Base-by-base conservation (phyloP, 2,329 filamentous ascomycete genomes). In the Phaeosphaeriaceae sp. region DNA sequence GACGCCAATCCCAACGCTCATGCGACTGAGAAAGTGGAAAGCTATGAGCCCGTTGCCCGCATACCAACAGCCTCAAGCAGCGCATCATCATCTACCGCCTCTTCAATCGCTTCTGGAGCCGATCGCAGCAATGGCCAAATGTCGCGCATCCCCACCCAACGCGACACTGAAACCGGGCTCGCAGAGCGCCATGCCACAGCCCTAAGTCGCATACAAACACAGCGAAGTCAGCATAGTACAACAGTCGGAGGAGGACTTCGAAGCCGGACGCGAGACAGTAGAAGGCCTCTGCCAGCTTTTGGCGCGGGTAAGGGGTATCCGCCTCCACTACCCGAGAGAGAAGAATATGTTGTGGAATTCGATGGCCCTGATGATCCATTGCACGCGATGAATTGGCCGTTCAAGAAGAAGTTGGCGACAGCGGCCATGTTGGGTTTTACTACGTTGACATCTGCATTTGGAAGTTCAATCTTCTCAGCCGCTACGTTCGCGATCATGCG, bases 341-440 rank as follows among this genome's bases (percentile, higher is more conserved):
- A 92, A 30, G 53, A 46, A 23, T 92, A 92, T 67, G 87, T 91
- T 0, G 89, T 92, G 35, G 89, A 82, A 33, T 96, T 96, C 66
- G 87, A 92, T 60, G 92, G 91, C 0, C 87, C 85, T 1, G 81
- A 92, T 56, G 92, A 96, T 64, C 91, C 91, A 2, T 67, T 92
- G 52, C 91, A 96, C 72, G 88, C 90, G 1, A 89, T 93, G 75
- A 96, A 96, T 70, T 96, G 92, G 92, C 81, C 88, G 0, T 66
- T 89, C 45, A 83, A 77, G 67, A 92, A 89, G 78, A 96, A 96
- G 85, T 41, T 91, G 32, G 61, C 83, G 4, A 89, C 87, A 0
- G 83, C 85, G 16, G 79, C 80, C 33, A 86, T 91, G 62, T 77
- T 92, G 34, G 88, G 86, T 13, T 92, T 86, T 64, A 90, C 87